Conservation (phyloP, 2,329 filamentous ascomycete genomes). For the Trichoderma sp. region DNA sequence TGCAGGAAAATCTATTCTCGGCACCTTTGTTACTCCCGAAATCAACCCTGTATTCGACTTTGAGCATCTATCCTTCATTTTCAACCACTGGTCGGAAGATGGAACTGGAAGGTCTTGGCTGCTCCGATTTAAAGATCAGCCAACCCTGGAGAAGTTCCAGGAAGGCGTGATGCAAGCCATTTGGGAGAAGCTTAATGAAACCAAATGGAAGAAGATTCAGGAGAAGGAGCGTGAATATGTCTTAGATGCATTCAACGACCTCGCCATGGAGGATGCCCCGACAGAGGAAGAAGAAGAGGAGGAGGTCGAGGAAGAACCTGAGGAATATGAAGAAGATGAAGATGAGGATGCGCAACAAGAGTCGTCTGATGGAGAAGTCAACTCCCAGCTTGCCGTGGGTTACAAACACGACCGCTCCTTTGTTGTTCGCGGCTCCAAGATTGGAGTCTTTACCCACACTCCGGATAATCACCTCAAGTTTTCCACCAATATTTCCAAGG, state of each 20-base stretch:
- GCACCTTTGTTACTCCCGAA: conserved; percentile 81
- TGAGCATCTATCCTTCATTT: conserved; percentile 98
- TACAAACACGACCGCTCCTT: conserved; percentile 98
- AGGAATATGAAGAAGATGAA: conserved; percentile 67
- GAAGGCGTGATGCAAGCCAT: conserved; percentile 92
- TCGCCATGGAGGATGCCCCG: conserved; percentile 80
- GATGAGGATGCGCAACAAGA: conserved; percentile 83
- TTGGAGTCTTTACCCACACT: conserved; percentile 98
- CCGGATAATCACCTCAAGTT: conserved; percentile 91
- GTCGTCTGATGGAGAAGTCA: conserved; percentile 73
- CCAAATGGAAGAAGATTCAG: conserved; percentile 92
- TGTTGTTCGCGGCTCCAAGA: conserved; percentile 95
- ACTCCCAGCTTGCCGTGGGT: conserved; percentile 91
- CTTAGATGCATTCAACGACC: conserved; percentile 89
- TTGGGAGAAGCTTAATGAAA: conserved; percentile 94
- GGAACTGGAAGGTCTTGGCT: conserved; percentile 95
- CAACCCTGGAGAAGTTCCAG: conserved; percentile 82
- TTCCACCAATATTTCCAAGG: conserved; percentile 94
- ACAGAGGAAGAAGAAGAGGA: conserved; percentile 44
- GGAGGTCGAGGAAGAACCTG: conserved; percentile 51
- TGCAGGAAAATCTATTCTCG: conserved; percentile 70
- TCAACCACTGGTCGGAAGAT: conserved; percentile 91
- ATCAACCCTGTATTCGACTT: conserved; percentile 99
- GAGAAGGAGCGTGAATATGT: conserved; percentile 93
- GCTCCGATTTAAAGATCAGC: conserved; percentile 83